Percentiles rank a stretch among this genome's conserved stretches.
Conservation (phyloP, 352 stramenopile species). For the Pythium oligandrum region DNA sequence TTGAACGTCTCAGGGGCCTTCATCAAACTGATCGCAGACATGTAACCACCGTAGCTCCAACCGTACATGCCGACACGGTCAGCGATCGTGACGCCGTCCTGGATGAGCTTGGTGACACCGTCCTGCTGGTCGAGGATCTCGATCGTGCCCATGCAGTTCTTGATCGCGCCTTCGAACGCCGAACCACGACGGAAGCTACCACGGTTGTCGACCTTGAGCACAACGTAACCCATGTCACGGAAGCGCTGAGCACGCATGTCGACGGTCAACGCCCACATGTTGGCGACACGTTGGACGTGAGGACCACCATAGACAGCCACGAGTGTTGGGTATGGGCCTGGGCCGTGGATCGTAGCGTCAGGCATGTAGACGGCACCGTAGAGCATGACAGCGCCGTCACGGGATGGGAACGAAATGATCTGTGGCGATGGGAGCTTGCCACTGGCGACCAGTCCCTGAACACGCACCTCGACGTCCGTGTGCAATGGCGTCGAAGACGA, state of each 20-base stretch:
- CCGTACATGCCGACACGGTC: conserved; percentile 94
- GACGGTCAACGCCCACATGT: conserved; percentile 89
- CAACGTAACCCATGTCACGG: conserved; percentile 90
- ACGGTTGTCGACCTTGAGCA: conserved; percentile 97
- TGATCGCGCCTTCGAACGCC: conserved; percentile 92
- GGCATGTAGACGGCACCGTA: conserved; percentile 93
- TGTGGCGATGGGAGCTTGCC: conserved; percentile 55
- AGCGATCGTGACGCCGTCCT: conserved; percentile 85
- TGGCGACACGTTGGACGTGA: conserved; percentile 93
- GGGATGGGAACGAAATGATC: conserved; percentile 77
- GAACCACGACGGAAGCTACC: conserved; percentile 90
- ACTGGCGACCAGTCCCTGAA: conserved; percentile 36
- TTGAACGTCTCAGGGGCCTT: conserved; percentile 95
- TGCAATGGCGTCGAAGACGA: conserved; percentile 48
- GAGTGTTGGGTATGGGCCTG: conserved; percentile 92
- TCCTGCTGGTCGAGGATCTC: conserved; percentile 87
- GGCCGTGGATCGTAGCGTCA: conserved; percentile 76
- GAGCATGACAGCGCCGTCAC: conserved; percentile 80
- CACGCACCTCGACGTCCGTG: conserved; percentile 52
- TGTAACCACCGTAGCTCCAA: conserved; percentile 98
- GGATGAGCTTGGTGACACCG: conserved; percentile 72
- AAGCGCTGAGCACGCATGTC: conserved; percentile 94
- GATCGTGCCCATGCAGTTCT: conserved; percentile 89
- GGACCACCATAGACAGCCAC: conserved; percentile 96
- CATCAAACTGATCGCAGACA: conserved; percentile 95